Evolutionary conservation across 495 filamentous ascomycete species (phyloP), one percentile per base, ranked within the genome.

Genomic region (Neurospora intermedia): DNA sequence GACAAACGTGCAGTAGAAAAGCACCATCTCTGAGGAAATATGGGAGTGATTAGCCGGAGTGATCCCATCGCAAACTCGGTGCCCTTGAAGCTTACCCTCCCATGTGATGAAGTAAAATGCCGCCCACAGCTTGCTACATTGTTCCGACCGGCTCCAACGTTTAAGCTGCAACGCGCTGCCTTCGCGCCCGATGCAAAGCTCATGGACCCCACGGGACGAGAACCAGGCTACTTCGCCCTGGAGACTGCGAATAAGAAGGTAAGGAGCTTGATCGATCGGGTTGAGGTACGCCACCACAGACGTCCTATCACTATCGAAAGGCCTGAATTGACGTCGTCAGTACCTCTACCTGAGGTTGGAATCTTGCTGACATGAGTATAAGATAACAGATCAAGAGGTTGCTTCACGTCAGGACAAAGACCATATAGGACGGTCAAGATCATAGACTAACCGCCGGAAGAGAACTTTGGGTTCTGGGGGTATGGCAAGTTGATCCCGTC

Each of bases 1-100:
- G 38, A 92, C 81, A 76, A 95, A 92, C 0, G 90, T 88, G 80
- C 88, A 91, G 79, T 91, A 92, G 79, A 97, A 96, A 1, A 93
- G 82, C 15, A 94, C 91, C 89, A 97, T 89, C 73, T 87, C 85
- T 86, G 46, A 27, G 69, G 23, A n/a, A 35, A 1, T 18, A 66
- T 18, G 54, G 16, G 54, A 31, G 23, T 38, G 54, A 66, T 66
- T 66, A 66, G 54, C 27, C 35, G 13, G 31, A 66, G 27, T 38
- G 54, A 35, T 38, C 7, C 15, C 54, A 70, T 82, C 54, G 40
- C 18, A 43, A 38, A 15, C 54, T 20, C 41, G 27, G 31, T 27
- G 40, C 35, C 23, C 9, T 41, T n/a, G 27, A 18, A 59, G 75
- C 81, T 71, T 70, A 86, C 87, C 85, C 81, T 89, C 87, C 86